Percentiles rank a stretch among this genome's conserved stretches.
phyloP scores from a whole-genome alignment of 192 early-diverging fungal species.

The Allomyces arbusculus region DNA sequence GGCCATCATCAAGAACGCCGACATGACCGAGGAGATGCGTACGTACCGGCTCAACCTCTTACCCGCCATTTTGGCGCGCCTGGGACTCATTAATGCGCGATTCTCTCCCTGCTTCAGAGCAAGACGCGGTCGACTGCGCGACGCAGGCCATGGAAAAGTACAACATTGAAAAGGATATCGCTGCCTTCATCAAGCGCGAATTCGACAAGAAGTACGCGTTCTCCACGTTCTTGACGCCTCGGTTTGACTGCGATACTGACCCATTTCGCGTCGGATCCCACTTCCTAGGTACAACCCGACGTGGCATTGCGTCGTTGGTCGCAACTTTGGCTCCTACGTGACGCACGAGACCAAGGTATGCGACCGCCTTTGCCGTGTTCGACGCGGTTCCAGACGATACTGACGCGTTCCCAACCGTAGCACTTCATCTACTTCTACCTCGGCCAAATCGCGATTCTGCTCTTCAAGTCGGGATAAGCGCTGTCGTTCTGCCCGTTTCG shows the following conservation, averaged over 20 bases:
- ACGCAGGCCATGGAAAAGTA: constrained; percentile 75
- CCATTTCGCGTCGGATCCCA: background rate
- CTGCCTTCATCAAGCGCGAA: constrained; percentile 90
- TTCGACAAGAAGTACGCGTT: constrained; percentile 78
- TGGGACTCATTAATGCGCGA: too few relatives aligned
- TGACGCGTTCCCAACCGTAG: background rate
- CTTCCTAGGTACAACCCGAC: constrained; percentile 39
- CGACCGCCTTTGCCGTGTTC: background rate
- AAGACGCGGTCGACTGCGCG: constrained; percentile 71
- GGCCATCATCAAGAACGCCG: constrained; percentile 87
- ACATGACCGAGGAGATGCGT: constrained; percentile 91
- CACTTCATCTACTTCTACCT: constrained; percentile 99
- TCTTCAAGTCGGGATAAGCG: constrained; percentile 72
- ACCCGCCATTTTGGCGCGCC: too few relatives aligned
- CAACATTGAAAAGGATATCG: constrained; percentile 96
- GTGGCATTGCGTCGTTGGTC: constrained; percentile 97
- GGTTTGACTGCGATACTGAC: background rate
- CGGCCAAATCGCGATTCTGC: constrained; percentile 75
- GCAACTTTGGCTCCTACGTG: constrained; percentile 97
- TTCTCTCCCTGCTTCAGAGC: constrained; percentile 13
- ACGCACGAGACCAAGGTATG: constrained; percentile 68
- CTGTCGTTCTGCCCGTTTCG: background rate
- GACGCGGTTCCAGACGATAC: background rate
- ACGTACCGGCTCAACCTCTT: background rate
- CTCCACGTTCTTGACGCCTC: background rate